Evolutionary conservation across 2,329 filamentous ascomycete genomes (phyloP).

Genomic region (Scytalidium lignicola): DNA sequence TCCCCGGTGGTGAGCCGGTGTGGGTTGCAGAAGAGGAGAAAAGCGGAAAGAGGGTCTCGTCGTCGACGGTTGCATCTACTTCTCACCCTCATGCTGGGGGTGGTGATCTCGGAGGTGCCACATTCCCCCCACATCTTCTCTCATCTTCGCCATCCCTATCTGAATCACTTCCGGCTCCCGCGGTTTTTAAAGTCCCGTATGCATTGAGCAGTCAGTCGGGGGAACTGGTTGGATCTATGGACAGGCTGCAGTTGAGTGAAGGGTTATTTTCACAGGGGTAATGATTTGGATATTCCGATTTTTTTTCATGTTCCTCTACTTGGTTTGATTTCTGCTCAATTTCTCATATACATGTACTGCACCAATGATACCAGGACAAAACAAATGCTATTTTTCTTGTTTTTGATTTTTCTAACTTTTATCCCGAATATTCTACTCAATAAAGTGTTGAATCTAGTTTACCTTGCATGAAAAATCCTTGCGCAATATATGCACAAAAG

Average conservation of each 20-base stretch:
- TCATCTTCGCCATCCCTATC: neutral
- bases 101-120: neutral
- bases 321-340: too few species aligned
- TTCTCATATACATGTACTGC: too few species aligned
- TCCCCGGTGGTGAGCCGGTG: slow-evolving; percentile 54
- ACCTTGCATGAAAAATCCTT: too few species aligned
- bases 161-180: neutral
- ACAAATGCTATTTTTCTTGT: too few species aligned
- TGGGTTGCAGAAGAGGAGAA: slow-evolving; percentile 1
- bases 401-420: too few species aligned
- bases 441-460: too few species aligned
- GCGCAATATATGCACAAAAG: too few species aligned
- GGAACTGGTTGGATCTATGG: neutral
- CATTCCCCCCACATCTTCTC: neutral
- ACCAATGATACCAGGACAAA: too few species aligned
- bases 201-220: neutral
- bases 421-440: too few species aligned
- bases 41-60: neutral
- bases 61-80: neutral
- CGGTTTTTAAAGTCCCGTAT: neutral
- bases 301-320: too few species aligned
- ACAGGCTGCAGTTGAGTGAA: neutral
- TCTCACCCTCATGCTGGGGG: neutral
- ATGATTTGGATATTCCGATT: neutral
- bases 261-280: neutral